Conservation (phyloP, 495 filamentous ascomycete genomes). For the Hypoxylon subgilvum region DNA sequence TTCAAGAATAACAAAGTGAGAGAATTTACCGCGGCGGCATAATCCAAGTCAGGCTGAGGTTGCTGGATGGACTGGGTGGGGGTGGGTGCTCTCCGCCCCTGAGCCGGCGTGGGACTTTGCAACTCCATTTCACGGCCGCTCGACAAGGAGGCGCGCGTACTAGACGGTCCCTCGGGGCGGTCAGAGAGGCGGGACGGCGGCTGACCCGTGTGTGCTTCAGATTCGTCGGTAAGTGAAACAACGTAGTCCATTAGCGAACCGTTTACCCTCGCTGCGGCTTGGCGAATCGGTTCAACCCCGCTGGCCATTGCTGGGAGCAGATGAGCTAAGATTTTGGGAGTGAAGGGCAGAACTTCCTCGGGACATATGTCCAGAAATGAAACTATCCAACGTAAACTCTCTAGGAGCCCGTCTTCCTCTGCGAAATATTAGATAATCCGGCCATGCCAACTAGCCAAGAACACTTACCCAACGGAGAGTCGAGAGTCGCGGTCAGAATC, state of each 20-base stretch:
- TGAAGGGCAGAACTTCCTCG: conserved; percentile 95
- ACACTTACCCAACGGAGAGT: conserved; percentile 74
- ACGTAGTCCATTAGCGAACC: conserved; percentile 89
- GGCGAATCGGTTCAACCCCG: conserved; percentile 83
- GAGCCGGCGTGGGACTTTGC: conserved; percentile 61
- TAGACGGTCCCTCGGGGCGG: conserved; percentile 62
- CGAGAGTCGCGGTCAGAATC: conserved; percentile 88
- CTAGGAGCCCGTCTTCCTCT: conserved; percentile 91
- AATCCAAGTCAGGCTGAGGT: conserved; percentile 80
- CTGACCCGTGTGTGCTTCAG: conserved; percentile 50
- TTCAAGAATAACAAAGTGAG: conserved; percentile 94
- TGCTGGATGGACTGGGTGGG: conserved; percentile 51
- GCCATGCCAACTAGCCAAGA: conserved; percentile 27
- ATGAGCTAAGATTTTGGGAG: conserved; percentile 87
- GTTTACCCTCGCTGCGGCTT: conserved; percentile 88
- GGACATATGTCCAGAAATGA: conserved; percentile 96
- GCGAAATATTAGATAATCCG: conserved; percentile 6
- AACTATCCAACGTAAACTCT: conserved; percentile 93
- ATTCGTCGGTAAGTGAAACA: conserved; percentile 84
- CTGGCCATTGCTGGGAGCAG: conserved; percentile 94
- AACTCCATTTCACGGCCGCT: conserved; percentile 60
- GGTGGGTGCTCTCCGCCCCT: conserved; percentile 46
- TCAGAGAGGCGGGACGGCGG: conserved; percentile 55
- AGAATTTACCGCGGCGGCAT: conserved; percentile 94
- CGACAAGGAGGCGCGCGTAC: conserved; percentile 58